Evolutionary conservation across 306 rosid species (phyloP), one percentile per base, ranked within the genome.

Genomic region (Acmispon strigosus): DNA sequence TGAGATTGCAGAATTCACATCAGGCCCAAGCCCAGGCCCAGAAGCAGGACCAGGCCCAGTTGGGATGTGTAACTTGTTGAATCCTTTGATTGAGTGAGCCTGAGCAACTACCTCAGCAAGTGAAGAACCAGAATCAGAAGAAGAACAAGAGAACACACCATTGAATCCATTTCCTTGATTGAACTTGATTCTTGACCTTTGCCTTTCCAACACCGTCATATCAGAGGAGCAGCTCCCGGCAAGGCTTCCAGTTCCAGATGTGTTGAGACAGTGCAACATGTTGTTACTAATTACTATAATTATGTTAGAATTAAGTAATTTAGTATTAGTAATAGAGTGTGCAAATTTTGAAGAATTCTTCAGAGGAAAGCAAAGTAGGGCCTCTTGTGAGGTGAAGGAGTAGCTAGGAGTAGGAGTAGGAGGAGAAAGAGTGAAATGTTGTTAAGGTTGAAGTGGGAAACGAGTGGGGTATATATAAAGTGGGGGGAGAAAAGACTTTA

Each of bases 241-340:
- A 7, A 63, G 43, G 29, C 70, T 76, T 53, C 75, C 83, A 0
- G 81, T 76, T 53, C 75, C 83, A 0, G 81, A 51, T 17, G 58
- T 44, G 66, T 77, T 80, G 7, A 72, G 53, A 72, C 84, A 79
- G 81, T 84, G 85, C 77, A 83, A 45, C 88, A 88, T 81, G 13
- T 65, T 59, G 8, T 43, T 24, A 8, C 37, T 32, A 32, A 6
- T 24, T 39, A 7, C 6, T 10, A 15, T 49, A 49, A 49, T 49
- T 49, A 49, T 22, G 27, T 22, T 22, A 16, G 65, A 77, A 55
- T 12, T 52, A 16, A 70, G 77, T 63, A 74, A 69, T 9, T 4
- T 19, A 52, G 6, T 18, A 20, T 7, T 52, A 17, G 6, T 52
- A 8, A 52, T 52, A 18, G 62, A 27, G 42, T 12, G 19, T 41